Evolutionary conservation across 148 eudicot genomes (phyloP), one percentile per base, ranked within the genome.

Genomic region (Vaccinium vitisidaea): DNA sequence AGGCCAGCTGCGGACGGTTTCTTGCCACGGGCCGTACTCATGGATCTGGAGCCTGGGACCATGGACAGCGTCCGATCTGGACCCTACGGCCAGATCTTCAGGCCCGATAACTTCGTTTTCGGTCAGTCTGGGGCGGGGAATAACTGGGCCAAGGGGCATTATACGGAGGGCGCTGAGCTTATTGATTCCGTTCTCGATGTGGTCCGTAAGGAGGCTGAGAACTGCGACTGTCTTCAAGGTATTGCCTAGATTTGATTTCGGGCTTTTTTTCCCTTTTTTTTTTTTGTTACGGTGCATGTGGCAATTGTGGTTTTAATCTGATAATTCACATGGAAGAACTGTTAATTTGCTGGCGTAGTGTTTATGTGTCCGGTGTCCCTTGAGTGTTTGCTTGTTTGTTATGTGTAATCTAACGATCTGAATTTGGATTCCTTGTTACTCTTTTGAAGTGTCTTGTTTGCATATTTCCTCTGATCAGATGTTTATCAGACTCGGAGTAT

Each of bases 51-150:
- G 50, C 49, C 77, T 1, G 77, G 77, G 16, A 73, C 77, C 23
- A 73, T 73, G 49, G 77, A 73, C 50, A 73, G 49, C 49, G 77
- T 73, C n/a, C 49, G 77, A 39, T 73, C 77, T 1, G 77, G 49
- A 1, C 77, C 77, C 21, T 73, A 73, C 23, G 77, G 77, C 49
- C 50, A 73, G 49, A 73, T 73, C 49, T 73, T 73, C 77, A 49
- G 49, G 21, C 77, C 77, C n/a, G 77, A 73, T 49, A 73, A 73
- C 77, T 73, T 73, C 77, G 77, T 73, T 8, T 73, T 73, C 50
- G 77, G 49, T 1, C 49, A 73, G 49, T 73, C 77, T 21, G 49
- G 77, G n/a, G 77, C 49, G 9, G 77, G 77, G 1, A 73, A 39
- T 49, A 73, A 73, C n/a, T 73, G 77, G 77, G 77, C 77, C 9